Base-by-base conservation (phyloP, 148 eudicot species). In the Rhododendron ovatum region DNA sequence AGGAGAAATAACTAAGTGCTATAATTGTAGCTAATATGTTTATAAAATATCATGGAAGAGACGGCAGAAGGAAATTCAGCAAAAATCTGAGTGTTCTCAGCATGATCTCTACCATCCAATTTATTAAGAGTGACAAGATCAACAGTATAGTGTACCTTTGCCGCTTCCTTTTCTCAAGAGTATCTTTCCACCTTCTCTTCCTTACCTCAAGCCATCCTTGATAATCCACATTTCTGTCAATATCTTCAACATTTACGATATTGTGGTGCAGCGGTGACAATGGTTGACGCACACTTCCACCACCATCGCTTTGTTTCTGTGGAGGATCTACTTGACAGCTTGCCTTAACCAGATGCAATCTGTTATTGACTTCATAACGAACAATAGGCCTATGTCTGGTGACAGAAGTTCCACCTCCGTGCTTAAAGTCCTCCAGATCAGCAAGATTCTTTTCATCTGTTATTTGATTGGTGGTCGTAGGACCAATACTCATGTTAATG, bases 101-200 rank as follows among this genome's bases (percentile, higher is more conserved):
- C 85, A 74, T 35, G 61, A 50, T 48, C 57, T 74, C 33, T 73
- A 51, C 86, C 24, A 84, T 51, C 24, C 20, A 0, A 45, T 71
- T 75, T 24, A 9, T n/a, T 5, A 71, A 11, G 35, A 71, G 33
- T 73, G 10, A 59, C 24, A 53, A 35, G 43, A 67, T 43, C 47
- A 10, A 41, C 51, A 18, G n/a, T 11, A 43, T n/a, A 63, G 67
- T 2, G 28, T 87, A 96, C 99, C 95, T 94, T 88, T 91, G 96
- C 79, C 94, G 92, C 87, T 97, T 97, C 90, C 93, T 92, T 84
- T 89, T 93, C 77, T 95, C 98, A 7, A 93, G 93, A 71, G 87
- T 88, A 82, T 93, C 95, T 91, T 93, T 95, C 99, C 99, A 97
- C 89, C 94, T 97, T 84, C 98, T 94, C 89, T 97, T 97, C 92